These are phyloP conservation scores for Aureobasidium pullulans DNA, from an alignment of 2,329 filamentous ascomycete species.

Conservation along the genomic window DNA sequence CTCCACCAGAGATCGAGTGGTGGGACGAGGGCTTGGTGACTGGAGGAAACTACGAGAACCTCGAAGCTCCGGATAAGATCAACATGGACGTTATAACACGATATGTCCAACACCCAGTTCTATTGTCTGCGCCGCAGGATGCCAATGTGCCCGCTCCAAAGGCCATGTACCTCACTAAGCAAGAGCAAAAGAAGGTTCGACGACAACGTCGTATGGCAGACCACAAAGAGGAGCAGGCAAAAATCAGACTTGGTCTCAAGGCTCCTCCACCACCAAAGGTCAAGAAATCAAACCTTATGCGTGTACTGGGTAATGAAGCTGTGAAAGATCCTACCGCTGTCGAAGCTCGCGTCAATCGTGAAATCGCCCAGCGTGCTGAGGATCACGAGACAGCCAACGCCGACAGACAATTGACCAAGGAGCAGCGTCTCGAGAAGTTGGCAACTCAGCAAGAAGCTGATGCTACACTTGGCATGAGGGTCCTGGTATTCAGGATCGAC, in stretches of 20 bases:
- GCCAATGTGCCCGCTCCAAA: slow-evolving; percentile 72
- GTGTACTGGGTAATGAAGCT: slow-evolving; percentile 82
- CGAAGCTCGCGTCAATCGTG: slow-evolving; percentile 84
- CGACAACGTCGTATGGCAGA: slow-evolving; percentile 87
- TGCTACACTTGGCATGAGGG: slow-evolving; percentile 73
- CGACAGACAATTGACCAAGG: slow-evolving; percentile 79
- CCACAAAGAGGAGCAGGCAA: slow-evolving; percentile 91
- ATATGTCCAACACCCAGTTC: slow-evolving; percentile 88
- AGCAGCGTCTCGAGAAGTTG: slow-evolving; percentile 79
- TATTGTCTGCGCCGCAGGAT: slow-evolving; percentile 86
- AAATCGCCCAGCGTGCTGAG: slow-evolving; percentile 79
- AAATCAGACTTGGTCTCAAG: slow-evolving; percentile 83
- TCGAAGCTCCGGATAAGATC: slow-evolving; percentile 49
- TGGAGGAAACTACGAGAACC: slow-evolving; percentile 58
- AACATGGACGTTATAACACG: slow-evolving; percentile 62
- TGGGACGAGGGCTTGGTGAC: slow-evolving; percentile 89
- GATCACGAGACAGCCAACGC: slow-evolving; percentile 74
- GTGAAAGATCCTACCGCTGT: slow-evolving; percentile 97
- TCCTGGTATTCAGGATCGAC: slow-evolving; percentile 83
- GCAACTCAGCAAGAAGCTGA: slow-evolving; percentile 78
- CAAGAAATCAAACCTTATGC: slow-evolving; percentile 96
- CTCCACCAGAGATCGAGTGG: slow-evolving; percentile 88
- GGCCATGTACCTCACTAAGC: slow-evolving; percentile 83
- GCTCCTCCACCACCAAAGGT: slow-evolving; percentile 91
- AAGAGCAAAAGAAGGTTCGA: slow-evolving; percentile 85